Conservation (phyloP, 768 basidiomycete genomes). For the Crucibulum laeve region DNA sequence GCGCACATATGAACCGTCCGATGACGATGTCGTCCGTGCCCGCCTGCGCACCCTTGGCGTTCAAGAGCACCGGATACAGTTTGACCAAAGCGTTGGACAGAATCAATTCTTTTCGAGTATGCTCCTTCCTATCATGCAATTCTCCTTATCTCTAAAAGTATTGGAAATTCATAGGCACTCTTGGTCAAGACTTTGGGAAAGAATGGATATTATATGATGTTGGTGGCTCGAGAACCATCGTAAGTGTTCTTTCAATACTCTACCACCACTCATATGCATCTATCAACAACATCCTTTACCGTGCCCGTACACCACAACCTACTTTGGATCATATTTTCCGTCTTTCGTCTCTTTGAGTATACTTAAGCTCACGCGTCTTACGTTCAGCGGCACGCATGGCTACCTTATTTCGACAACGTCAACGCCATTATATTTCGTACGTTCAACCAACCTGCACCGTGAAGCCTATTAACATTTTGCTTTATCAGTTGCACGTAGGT, state of each 20-base stretch:
- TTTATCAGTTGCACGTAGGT: conserved; percentile 48
- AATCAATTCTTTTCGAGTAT: not conserved
- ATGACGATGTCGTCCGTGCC: conserved; percentile 66
- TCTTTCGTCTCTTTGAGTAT: too few relatives aligned
- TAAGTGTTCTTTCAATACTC: conserved; percentile 18
- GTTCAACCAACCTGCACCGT: conserved; percentile 20
- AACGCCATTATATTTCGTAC: conserved; percentile 75
- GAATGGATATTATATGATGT: conserved; percentile 73
- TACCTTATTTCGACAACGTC: conserved; percentile 65
- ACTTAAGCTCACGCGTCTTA: too few relatives aligned
- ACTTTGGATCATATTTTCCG: too few relatives aligned
- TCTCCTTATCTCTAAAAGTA: conserved; percentile 5
- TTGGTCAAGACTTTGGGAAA: conserved; percentile 29
- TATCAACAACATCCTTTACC: not conserved
- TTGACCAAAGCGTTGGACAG: conserved; percentile 33
- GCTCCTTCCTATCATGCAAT: not conserved
- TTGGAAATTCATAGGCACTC: conserved; percentile 9
- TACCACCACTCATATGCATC: not conserved
- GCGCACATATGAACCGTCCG: conserved; percentile 48
- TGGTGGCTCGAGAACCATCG: conserved; percentile 57
- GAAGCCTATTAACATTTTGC: conserved; percentile 11
- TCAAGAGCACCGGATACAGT: conserved; percentile 58
- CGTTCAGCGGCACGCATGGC: conserved; percentile 72
- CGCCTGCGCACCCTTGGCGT: conserved; percentile 67
- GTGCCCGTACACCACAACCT: too few relatives aligned